phyloP scores from a whole-genome alignment of 1,284 basidiomycete genomes.

The Peniophora sp. region DNA sequence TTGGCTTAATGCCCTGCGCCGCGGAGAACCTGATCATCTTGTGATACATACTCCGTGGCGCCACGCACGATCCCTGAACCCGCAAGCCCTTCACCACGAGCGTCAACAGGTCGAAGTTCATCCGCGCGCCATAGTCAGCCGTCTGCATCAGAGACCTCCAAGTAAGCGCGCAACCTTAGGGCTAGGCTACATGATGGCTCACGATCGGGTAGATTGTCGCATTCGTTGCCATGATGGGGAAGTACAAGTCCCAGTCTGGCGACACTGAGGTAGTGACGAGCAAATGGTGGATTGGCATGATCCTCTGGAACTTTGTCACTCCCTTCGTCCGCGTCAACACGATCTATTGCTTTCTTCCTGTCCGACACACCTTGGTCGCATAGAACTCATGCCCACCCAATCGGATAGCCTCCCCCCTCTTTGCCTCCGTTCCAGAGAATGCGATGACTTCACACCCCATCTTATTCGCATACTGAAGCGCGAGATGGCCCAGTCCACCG shows the following conservation, averaged over 20 bases:
- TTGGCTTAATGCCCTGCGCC: neutral
- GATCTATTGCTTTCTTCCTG: no score
- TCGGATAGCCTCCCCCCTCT: constrained; percentile 5
- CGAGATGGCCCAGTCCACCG: constrained; percentile 24
- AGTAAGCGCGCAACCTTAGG: neutral
- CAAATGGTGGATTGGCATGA: neutral
- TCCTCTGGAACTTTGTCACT: neutral
- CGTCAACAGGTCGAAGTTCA: neutral
- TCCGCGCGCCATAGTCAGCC: neutral
- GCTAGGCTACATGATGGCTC: no score
- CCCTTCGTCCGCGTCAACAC: no score
- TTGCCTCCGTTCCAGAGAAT: constrained; percentile 9
- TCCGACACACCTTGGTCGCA: neutral
- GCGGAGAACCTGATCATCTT: neutral
- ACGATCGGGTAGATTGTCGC: neutral
- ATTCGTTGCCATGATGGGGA: neutral
- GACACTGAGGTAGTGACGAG: neutral
- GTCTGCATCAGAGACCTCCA: neutral
- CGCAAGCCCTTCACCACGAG: neutral
- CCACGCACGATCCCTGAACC: neutral
- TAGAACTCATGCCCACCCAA: constrained; percentile 18
- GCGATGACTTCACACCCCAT: constrained; percentile 23
- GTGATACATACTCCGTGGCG: neutral
- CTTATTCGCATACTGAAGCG: constrained; percentile 19
- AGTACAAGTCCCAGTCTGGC: neutral